A percentile compares a stretch with the other conserved stretches of the same genome.
Conservation (phyloP, 768 basidiomycete species). For the Leccinum broughii region DNA sequence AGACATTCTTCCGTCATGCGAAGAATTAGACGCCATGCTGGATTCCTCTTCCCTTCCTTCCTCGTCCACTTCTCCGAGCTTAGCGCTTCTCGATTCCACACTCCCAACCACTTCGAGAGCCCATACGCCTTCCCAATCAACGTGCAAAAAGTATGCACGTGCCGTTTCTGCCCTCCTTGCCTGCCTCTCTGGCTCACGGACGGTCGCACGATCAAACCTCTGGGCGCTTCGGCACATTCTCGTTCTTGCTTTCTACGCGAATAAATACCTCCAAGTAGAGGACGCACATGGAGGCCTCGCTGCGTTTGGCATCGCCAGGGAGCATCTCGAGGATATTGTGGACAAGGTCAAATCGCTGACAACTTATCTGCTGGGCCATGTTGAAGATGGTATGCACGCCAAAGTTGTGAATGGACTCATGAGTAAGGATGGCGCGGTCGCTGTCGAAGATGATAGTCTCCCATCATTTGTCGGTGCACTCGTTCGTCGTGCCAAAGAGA, state of each 20-base stretch:
- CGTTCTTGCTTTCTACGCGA: constrained; percentile 58
- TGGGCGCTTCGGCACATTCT: constrained; percentile 75
- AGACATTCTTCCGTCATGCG: constrained; percentile 54
- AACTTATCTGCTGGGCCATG: constrained; percentile 59
- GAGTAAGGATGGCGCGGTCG: constrained; percentile 26
- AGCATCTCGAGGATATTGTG: constrained; percentile 39
- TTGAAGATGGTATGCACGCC: constrained; percentile 52
- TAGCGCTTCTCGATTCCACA: constrained; percentile 60
- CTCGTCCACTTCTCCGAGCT: constrained; percentile 49
- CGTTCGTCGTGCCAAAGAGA: constrained; percentile 31
- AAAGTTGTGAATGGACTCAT: constrained; percentile 39
- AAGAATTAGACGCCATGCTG: constrained; percentile 50
- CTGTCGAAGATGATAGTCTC: constrained; percentile 19
- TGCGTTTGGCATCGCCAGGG: constrained; percentile 4
- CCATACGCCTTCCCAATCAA: constrained; percentile 8
- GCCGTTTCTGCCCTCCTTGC: constrained; percentile 55
- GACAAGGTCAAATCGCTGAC: constrained; percentile 51
- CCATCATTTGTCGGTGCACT: constrained; percentile 36
- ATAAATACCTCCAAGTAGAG: constrained; percentile 59
- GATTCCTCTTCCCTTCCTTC: constrained; percentile 40
- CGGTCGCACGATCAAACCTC: constrained; percentile 54
- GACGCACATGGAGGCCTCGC: constrained; percentile 52
- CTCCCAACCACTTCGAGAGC: constrained; percentile 46
- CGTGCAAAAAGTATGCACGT: constrained; percentile 55
- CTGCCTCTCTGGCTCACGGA: constrained; percentile 57